phyloP scores from a whole-genome alignment of 768 basidiomycete genomes.

The Favolaschia claudopus region DNA sequence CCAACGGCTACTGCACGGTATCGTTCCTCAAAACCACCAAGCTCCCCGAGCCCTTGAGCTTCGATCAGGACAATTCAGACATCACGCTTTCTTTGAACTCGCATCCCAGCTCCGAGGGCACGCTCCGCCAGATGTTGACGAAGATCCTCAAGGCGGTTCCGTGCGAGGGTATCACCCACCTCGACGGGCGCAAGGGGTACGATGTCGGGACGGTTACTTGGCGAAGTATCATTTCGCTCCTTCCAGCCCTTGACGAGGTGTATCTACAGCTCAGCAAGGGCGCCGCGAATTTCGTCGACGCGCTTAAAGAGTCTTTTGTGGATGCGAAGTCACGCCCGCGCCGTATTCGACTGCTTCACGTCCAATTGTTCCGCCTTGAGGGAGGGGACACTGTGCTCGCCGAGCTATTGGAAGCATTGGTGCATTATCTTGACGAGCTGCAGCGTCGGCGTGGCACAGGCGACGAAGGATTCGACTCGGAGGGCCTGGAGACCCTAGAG shows the following conservation, averaged over 20 bases:
- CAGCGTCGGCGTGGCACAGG: neutral
- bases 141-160: slow-evolving; percentile 2
- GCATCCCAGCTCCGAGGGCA: neutral
- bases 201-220: neutral
- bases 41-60: neutral
- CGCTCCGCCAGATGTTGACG: neutral
- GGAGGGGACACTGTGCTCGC: no score
- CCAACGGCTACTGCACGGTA: neutral
- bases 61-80: neutral
- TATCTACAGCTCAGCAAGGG: neutral
- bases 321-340: neutral
- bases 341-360: neutral
- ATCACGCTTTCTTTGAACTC: neutral
- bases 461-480: neutral
- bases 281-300: neutral
- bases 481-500: neutral
- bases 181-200: neutral
- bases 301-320: neutral
- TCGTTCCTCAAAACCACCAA: neutral
- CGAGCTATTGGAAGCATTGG: no score
- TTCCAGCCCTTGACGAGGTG: neutral
- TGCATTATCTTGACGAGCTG: no score
- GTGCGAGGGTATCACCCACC: neutral
- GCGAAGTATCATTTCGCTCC: neutral
- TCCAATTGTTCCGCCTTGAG: no score